phyloP scores from a whole-genome alignment of 345 rosid genomes.

The Citrus mangshanensis region DNA sequence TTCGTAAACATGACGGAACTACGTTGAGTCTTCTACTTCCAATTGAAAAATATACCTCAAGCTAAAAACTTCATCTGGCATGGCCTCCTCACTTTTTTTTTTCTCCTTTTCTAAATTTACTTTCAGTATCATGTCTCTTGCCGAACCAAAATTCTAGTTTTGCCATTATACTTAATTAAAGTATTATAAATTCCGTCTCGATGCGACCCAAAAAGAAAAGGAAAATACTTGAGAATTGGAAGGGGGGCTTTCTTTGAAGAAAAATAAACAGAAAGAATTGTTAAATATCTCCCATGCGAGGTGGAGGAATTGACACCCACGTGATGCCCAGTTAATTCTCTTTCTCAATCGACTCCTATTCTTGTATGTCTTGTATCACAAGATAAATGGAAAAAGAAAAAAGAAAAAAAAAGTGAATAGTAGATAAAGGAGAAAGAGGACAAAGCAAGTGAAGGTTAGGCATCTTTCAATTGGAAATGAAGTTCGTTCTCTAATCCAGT shows the following conservation, averaged over 20 bases:
- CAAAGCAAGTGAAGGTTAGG: constrained; percentile 11
- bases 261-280: not conserved
- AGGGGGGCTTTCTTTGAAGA: not conserved
- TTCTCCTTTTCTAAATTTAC: too few relatives aligned
- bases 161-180: too few relatives aligned
- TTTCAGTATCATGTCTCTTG: too few relatives aligned
- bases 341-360: not conserved
- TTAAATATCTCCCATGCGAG: not conserved
- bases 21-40: too few relatives aligned
- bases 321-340: not conserved
- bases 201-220: too few relatives aligned
- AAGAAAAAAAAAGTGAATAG: not conserved
- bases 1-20: too few relatives aligned
- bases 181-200: too few relatives aligned
- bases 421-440: not conserved
- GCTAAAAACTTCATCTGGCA: too few relatives aligned
- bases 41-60: too few relatives aligned
- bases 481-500: constrained; percentile 15
- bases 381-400: not conserved
- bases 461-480: not conserved
- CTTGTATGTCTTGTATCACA: not conserved
- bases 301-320: constrained; percentile 1
- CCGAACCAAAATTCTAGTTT: too few relatives aligned
- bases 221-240: not conserved
- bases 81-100: too few relatives aligned